Evolutionary conservation across 139 green algal species (phyloP).

Genomic region (Auxenochlorella protothecoides): DNA sequence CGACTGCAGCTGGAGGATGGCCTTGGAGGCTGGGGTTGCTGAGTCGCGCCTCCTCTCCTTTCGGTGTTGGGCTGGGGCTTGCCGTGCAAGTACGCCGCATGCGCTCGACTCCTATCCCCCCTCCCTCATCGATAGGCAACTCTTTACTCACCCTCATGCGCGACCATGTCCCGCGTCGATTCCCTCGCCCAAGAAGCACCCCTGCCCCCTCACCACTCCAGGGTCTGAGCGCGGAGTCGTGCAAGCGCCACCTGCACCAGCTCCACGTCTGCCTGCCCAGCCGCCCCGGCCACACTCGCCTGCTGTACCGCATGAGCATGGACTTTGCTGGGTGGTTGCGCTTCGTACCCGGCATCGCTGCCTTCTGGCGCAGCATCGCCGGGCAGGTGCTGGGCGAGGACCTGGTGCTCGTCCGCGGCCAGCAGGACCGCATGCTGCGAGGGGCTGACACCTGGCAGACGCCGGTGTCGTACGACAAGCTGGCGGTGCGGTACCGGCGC

Average conservation of each 20-base stretch:
- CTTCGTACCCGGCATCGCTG: slow-evolving; percentile 76
- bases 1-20: background rate
- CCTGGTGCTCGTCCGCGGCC: slow-evolving; percentile 84
- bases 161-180: too few species aligned
- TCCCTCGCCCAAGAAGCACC: too few species aligned
- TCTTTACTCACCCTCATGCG: too few species aligned
- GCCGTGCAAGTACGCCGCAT: too few species aligned
- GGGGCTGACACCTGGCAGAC: slow-evolving; percentile 83
- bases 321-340: slow-evolving; percentile 87
- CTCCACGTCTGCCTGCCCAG: slow-evolving; percentile 92
- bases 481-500: slow-evolving; percentile 88
- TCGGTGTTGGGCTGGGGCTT: too few species aligned
- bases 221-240: slow-evolving; percentile 55
- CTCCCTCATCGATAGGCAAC: too few species aligned
- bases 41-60: too few species aligned
- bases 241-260: slow-evolving; percentile 90
- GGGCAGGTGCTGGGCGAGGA: slow-evolving; percentile 93
- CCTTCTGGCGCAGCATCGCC: slow-evolving; percentile 79
- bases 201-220: background rate
- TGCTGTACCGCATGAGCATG: slow-evolving; percentile 96
- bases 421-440: slow-evolving; percentile 85
- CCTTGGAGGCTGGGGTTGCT: too few species aligned
- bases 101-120: too few species aligned
- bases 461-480: slow-evolving; percentile 95
- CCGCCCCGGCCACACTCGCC: slow-evolving; percentile 68